phyloP scores from a whole-genome alignment of 257 asterid species.

The Solanum bulbocastanum region DNA sequence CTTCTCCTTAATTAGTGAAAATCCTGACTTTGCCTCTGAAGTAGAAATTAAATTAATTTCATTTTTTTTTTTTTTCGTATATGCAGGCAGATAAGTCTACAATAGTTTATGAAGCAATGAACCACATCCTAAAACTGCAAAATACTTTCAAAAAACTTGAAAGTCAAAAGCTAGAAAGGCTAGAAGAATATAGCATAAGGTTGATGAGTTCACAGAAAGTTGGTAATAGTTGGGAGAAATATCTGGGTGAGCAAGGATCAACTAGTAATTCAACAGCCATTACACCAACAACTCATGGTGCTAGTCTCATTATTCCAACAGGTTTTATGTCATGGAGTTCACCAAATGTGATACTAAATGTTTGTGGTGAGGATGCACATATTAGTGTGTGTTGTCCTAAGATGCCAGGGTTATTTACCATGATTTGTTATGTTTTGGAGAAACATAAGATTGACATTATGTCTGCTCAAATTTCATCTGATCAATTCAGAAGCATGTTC shows the following conservation, averaged over 20 bases:
- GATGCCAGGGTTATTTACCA: constrained; percentile 7
- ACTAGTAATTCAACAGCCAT: not conserved
- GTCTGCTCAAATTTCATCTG: constrained; percentile 23
- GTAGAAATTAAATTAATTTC: not conserved
- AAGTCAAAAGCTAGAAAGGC: constrained; percentile 34
- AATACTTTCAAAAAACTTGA: constrained; percentile 26
- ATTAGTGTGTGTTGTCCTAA: constrained; percentile 23
- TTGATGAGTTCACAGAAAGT: not conserved
- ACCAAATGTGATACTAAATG: constrained; percentile 20
- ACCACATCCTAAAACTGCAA: constrained; percentile 31
- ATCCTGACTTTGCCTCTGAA: rapidly evolving
- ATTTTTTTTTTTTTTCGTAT: not conserved
- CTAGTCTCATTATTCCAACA: constrained; percentile 3
- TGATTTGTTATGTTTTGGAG: constrained; percentile 22
- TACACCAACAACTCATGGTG: not conserved
- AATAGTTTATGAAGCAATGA: constrained; percentile 67
- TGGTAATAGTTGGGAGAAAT: constrained; percentile 28
- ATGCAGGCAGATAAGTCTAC: constrained; percentile 69
- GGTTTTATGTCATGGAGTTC: constrained; percentile 17
- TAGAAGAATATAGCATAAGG: not conserved
- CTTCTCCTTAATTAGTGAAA: not conserved
- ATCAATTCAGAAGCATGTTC: constrained; percentile 16
- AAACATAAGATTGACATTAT: constrained; percentile 24
- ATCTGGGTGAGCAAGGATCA: constrained; percentile 40
- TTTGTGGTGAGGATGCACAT: constrained; percentile 17